phyloP scores from a whole-genome alignment of 1,284 basidiomycete species.

The Ganoderma sp. region DNA sequence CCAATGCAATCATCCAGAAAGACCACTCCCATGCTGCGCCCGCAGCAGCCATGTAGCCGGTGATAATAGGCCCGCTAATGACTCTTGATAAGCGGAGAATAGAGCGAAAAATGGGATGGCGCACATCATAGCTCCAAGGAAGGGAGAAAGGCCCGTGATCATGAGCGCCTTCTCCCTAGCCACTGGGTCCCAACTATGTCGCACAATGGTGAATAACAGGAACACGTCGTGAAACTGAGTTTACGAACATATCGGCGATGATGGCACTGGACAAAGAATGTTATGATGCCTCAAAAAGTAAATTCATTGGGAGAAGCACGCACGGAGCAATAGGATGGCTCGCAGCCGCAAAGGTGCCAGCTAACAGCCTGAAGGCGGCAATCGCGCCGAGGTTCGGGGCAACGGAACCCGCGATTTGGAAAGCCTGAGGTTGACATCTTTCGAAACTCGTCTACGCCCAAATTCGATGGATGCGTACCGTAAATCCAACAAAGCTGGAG shows the following conservation, averaged over 20 bases:
- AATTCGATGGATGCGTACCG: slow-evolving; percentile 32
- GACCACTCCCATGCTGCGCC: slow-evolving; percentile 71
- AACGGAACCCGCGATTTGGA: slow-evolving; percentile 61
- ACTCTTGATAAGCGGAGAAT: background rate
- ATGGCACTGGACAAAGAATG: slow-evolving; percentile 5
- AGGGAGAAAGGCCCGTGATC: slow-evolving; percentile 57
- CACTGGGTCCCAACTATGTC: slow-evolving; percentile 38
- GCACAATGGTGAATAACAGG: slow-evolving; percentile 32
- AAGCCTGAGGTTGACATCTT: slow-evolving; percentile 27
- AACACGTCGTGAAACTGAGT: background rate
- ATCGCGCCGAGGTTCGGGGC: slow-evolving; percentile 56
- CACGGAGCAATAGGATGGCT: slow-evolving; percentile 34
- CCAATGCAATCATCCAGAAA: slow-evolving; percentile 78
- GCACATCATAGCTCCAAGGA: slow-evolving; percentile 61
- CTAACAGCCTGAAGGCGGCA: slow-evolving; percentile 63
- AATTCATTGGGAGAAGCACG: background rate
- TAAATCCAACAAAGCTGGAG: slow-evolving; percentile 55
- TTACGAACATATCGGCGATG: slow-evolving; percentile 18
- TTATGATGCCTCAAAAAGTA: too few relatives aligned
- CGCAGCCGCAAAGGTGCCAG: slow-evolving; percentile 53
- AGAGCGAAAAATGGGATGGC: background rate
- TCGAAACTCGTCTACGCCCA: background rate
- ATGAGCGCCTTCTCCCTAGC: slow-evolving; percentile 33
- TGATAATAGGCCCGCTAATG: slow-evolving; percentile 61
- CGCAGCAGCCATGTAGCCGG: slow-evolving; percentile 55